Evolutionary conservation across 768 basidiomycete genomes (phyloP).

Genomic region (Termitomyces sp.): DNA sequence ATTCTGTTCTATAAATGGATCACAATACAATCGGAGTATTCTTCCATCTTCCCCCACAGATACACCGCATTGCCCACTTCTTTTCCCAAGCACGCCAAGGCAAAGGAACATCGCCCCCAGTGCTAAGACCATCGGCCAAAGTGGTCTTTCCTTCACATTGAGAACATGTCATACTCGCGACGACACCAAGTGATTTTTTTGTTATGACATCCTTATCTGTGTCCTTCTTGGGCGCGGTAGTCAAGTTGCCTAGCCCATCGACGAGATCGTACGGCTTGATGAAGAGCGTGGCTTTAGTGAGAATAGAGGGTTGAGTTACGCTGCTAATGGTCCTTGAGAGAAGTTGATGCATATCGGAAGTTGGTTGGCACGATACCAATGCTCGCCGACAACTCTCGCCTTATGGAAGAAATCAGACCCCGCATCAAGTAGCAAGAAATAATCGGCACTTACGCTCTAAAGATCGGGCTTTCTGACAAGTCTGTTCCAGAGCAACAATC

Average conservation of each 20-base stretch:
- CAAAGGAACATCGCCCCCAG: conserved; percentile 23
- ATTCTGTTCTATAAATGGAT: background rate
- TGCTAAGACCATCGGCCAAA: conserved; percentile 24
- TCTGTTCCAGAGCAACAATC: conserved; percentile 37
- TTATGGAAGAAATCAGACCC: conserved; percentile 20
- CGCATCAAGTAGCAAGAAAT: background rate
- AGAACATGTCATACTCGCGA: conserved; percentile 40
- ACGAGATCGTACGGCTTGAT: conserved; percentile 69
- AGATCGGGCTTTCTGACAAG: conserved; percentile 24
- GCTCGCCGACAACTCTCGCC: conserved; percentile 45
- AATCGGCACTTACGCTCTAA: conserved; percentile 25
- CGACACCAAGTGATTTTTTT: conserved; percentile 45
- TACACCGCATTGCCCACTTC: conserved; percentile 52
- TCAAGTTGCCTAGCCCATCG: conserved; percentile 47
- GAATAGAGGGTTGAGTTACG: conserved; percentile 40
- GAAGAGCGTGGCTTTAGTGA: conserved; percentile 65
- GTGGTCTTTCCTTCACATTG: conserved; percentile 61
- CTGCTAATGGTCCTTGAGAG: conserved; percentile 39
- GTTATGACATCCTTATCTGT: conserved; percentile 59
- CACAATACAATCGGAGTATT: background rate
- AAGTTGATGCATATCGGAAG: conserved; percentile 33
- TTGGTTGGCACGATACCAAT: conserved; percentile 57
- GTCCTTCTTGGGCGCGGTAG: conserved; percentile 24
- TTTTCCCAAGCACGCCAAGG: conserved; percentile 63
- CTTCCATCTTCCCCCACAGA: conserved; percentile 68